These are phyloP conservation scores for Ophiocordyceps australis DNA, from an alignment of 2,329 filamentous ascomycete species.

Conservation along the genomic window DNA sequence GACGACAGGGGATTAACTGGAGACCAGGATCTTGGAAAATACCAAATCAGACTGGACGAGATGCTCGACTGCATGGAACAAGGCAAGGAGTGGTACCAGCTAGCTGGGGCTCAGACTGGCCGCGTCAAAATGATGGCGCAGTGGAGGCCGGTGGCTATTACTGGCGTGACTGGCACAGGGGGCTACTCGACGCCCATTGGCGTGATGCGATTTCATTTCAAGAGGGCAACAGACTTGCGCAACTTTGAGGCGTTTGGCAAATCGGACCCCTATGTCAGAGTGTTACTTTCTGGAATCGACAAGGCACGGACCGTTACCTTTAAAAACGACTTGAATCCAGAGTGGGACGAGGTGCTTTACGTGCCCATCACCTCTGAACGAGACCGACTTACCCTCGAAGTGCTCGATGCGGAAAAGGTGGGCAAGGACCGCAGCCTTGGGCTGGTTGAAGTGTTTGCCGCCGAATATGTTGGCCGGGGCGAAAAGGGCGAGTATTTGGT, in stretches of 20 bases:
- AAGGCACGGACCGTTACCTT: conserved; percentile 89
- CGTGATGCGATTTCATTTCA: conserved; percentile 87
- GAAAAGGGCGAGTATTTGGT: conserved; percentile 67
- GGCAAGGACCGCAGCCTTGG: conserved; percentile 83
- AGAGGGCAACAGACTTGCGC: conserved; percentile 62
- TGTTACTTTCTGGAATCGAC: conserved; percentile 76
- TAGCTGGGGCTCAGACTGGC: conserved; percentile 64
- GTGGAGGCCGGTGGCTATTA: conserved; percentile 87
- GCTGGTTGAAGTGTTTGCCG: conserved; percentile 54
- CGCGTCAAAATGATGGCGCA: conserved; percentile 80
- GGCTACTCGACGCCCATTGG: conserved; percentile 90
- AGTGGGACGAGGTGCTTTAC: conserved; percentile 92
- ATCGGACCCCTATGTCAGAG: conserved; percentile 84
- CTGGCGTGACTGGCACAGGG: conserved; percentile 61
- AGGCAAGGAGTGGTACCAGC: conserved; percentile 91
- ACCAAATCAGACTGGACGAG: conserved; percentile 90
- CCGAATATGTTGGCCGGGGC: conserved; percentile 63
- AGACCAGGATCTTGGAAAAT: conserved; percentile 76
- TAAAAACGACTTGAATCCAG: conserved; percentile 85
- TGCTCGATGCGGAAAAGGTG: conserved; percentile 91
- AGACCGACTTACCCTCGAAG: conserved; percentile 74
- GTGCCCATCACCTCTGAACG: conserved; percentile 72
- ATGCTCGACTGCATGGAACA: conserved; percentile 82
- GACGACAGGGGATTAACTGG: conserved; percentile 75
- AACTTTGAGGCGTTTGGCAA: conserved; percentile 94